Evolutionary conservation across 1,284 basidiomycete species (phyloP).

Genomic region (Phellopilus nigrolimitatus): DNA sequence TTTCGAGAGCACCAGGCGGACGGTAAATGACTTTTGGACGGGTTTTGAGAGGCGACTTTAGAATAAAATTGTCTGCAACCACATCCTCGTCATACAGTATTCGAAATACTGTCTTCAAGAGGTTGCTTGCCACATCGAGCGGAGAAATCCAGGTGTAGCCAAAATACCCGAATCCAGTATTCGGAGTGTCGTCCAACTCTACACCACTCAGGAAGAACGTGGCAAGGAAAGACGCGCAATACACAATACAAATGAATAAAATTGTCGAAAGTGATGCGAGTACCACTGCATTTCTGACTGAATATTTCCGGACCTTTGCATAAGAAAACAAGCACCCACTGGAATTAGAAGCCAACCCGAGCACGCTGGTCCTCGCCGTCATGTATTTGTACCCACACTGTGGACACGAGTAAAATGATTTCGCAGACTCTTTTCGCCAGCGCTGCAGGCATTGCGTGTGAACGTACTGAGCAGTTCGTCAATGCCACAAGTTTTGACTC

Average conservation of each 20-base stretch:
- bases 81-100: slow-evolving; percentile 57
- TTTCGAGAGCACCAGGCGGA: slow-evolving; percentile 43
- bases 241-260: slow-evolving; percentile 62
- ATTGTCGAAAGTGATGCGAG: slow-evolving; percentile 59
- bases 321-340: slow-evolving; percentile 35
- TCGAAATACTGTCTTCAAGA: slow-evolving; percentile 59
- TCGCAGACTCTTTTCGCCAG: slow-evolving; percentile 61
- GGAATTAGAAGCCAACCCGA: slow-evolving; percentile 71
- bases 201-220: slow-evolving; percentile 50
- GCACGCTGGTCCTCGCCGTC: slow-evolving; percentile 59
- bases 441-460: slow-evolving; percentile 71
- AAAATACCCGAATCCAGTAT: slow-evolving; percentile 31
- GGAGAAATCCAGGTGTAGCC: slow-evolving; percentile 50
- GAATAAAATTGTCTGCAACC: slow-evolving; percentile 37
- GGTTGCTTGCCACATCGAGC: slow-evolving; percentile 52
- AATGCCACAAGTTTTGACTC: neutral
- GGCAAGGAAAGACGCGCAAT: slow-evolving; percentile 67
- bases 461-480: slow-evolving; percentile 47
- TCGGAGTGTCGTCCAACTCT: slow-evolving; percentile 37
- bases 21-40: slow-evolving; percentile 22
- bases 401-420: slow-evolving; percentile 68
- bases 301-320: neutral
- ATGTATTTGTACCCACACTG: slow-evolving; percentile 74
- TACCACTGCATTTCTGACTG: slow-evolving; percentile 42
- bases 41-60: slow-evolving; percentile 22